phyloP scores from a whole-genome alignment of 768 basidiomycete species.

The Mycena amicta region DNA sequence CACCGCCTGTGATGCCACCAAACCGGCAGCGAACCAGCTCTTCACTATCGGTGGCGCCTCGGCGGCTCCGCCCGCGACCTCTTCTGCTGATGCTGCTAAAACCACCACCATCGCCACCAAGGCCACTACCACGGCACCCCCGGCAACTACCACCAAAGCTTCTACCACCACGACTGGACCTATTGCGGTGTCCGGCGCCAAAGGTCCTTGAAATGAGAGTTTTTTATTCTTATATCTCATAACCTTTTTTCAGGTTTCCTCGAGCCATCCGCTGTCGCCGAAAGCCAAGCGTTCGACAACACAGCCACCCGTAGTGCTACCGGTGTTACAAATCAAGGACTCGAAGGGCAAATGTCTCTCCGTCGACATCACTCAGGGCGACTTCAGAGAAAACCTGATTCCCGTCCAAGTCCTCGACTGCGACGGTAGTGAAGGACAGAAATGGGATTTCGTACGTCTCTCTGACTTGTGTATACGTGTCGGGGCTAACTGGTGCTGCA shows the following conservation, averaged over 20 bases:
- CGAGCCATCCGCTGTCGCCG: neutral
- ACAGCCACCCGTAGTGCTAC: slow-evolving; percentile 29
- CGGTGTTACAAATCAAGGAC: slow-evolving; percentile 20
- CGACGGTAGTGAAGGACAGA: slow-evolving; percentile 29
- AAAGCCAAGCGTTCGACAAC: slow-evolving; percentile 25
- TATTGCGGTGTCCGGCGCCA: neutral
- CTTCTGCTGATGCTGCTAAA: neutral
- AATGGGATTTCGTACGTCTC: slow-evolving; percentile 37
- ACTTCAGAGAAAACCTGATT: neutral
- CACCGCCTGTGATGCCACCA: slow-evolving; percentile 7
- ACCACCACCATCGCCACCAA: neutral
- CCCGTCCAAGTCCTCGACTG: slow-evolving; percentile 22
- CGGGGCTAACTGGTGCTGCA: no score
- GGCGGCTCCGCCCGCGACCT: neutral
- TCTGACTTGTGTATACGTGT: no score
- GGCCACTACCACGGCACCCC: neutral
- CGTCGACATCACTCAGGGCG: neutral
- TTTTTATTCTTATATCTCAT: neutral
- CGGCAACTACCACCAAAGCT: neutral
- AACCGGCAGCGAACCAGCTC: neutral
- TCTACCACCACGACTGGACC: neutral
- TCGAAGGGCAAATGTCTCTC: neutral
- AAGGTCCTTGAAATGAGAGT: neutral
- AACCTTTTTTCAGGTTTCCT: slow-evolving; percentile 15
- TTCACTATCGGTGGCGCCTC: neutral